Percentiles rank a stretch among this genome's conserved stretches.
Conservation (phyloP, 106 monocot species). For the Acorus gramineus region DNA sequence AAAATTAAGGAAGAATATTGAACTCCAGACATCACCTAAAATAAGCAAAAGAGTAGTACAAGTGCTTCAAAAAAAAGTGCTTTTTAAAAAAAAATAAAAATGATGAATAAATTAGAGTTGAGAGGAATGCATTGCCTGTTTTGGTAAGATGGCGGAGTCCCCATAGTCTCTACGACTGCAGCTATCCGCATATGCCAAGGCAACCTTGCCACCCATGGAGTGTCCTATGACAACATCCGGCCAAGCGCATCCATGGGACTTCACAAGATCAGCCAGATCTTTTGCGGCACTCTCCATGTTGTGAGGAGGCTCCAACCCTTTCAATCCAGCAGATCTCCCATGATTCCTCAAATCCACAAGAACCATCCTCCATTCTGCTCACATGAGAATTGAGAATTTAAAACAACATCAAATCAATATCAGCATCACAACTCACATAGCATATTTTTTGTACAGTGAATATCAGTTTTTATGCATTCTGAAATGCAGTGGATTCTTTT, state of each 20-base stretch:
- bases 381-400: neutral
- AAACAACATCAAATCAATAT: conserved; percentile 1
- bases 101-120: too few species aligned
- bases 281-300: conserved; percentile 62
- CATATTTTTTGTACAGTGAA: neutral
- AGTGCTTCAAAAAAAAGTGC: too few species aligned
- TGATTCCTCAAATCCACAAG: conserved; percentile 94
- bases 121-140: conserved; percentile 39
- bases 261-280: conserved; percentile 79
- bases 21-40: too few species aligned
- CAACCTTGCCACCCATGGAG: conserved; percentile 97
- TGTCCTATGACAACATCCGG: conserved; percentile 90
- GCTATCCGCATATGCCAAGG: conserved; percentile 55
- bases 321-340: conserved; percentile 60
- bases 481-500: too few species aligned
- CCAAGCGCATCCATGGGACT: conserved; percentile 66
- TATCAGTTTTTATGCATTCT: too few species aligned
- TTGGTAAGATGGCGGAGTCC: conserved; percentile 57
- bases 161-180: conserved; percentile 69
- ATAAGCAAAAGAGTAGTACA: too few species aligned
- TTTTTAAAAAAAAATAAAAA: too few species aligned
- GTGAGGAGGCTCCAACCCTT: conserved; percentile 69
- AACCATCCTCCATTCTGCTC: conserved; percentile 77
- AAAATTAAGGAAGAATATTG: too few species aligned
- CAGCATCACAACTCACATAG: too few species aligned